Evolutionary conservation across 148 eudicot genomes (phyloP).

Genomic region (Camellia lanceoleosa): DNA sequence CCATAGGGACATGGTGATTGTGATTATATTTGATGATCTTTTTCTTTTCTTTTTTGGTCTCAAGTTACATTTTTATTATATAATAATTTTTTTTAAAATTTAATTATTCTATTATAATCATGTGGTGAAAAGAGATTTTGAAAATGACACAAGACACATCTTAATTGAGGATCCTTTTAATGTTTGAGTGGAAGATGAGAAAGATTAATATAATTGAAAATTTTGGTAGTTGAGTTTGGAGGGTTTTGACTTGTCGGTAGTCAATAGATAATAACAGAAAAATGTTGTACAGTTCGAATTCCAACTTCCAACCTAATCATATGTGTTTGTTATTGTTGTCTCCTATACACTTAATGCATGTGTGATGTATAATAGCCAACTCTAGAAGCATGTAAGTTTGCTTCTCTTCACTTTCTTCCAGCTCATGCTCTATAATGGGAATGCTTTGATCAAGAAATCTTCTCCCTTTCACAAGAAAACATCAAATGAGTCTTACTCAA

Average conservation of each 20-base stretch:
- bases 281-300: slow-evolving; percentile 14
- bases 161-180: neutral
- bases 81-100: too few species aligned
- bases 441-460: neutral
- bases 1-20: too few species aligned
- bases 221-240: slow-evolving; percentile 1
- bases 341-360: neutral
- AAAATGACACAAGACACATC: too few species aligned
- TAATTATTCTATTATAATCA: too few species aligned
- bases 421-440: neutral
- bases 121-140: too few species aligned
- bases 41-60: too few species aligned
- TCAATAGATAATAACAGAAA: neutral
- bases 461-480: neutral
- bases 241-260: slow-evolving; percentile 4
- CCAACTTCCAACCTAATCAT: slow-evolving; percentile 17
- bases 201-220: neutral
- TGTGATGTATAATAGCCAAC: neutral
- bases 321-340: neutral
- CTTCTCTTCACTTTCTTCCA: neutral
- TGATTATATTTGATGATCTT: too few species aligned
- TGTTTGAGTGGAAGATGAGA: neutral
- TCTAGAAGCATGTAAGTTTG: neutral
- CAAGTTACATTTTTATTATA: too few species aligned
- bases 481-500: neutral